phyloP scores from a whole-genome alignment of 225 moss, liverwort and hornwort genomes.

The Bryum argenteum region DNA sequence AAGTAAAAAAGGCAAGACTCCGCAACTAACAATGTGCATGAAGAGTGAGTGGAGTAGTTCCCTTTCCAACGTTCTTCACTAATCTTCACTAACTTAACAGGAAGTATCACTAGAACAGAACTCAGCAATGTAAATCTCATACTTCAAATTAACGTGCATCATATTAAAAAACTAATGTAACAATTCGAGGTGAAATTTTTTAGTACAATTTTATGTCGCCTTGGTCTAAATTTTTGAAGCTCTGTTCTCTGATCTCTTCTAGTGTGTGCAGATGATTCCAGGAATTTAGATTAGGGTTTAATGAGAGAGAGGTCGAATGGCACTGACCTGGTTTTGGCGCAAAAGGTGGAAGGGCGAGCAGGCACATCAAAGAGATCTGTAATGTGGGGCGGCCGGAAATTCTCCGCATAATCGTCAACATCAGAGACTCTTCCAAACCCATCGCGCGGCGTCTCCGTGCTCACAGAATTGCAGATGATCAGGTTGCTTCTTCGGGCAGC shows the following conservation, averaged over 20 bases:
- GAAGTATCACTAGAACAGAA: too few relatives aligned
- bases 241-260: too few relatives aligned
- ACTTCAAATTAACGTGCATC: too few relatives aligned
- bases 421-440: slow-evolving; percentile 12
- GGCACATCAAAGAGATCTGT: slow-evolving; percentile 66
- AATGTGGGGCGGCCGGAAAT: slow-evolving; percentile 75
- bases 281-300: neutral
- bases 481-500: neutral
- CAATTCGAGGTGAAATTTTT: too few relatives aligned
- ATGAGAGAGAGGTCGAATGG: neutral
- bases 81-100: too few relatives aligned
- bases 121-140: too few relatives aligned
- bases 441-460: slow-evolving; percentile 17
- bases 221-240: too few relatives aligned
- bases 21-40: neutral
- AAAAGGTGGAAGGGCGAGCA: slow-evolving; percentile 70
- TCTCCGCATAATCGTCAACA: slow-evolving; percentile 50
- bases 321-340: slow-evolving; percentile 69
- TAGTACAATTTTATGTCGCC: too few relatives aligned
- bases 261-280: too few relatives aligned
- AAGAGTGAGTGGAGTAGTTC: too few relatives aligned
- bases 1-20: neutral
- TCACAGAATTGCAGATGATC: slow-evolving; percentile 27
- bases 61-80: too few relatives aligned
- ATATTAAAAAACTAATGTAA: too few relatives aligned